Percentiles rank a stretch among this genome's conserved stretches.
These are phyloP conservation scores for Aethionema arabicum DNA, from an alignment of 345 rosid genomes.

Conservation along the genomic window DNA sequence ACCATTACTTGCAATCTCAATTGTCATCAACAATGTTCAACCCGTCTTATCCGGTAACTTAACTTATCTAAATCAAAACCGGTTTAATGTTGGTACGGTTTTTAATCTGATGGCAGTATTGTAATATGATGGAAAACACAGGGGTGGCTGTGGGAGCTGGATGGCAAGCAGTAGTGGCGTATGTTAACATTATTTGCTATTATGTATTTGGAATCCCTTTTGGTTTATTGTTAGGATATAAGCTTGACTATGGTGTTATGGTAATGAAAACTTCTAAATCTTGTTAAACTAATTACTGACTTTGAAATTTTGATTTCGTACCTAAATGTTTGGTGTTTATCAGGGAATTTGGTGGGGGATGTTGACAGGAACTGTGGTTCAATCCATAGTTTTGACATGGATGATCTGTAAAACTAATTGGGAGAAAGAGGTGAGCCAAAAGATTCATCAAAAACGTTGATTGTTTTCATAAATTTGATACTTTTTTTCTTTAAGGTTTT, in stretches of 20 bases:
- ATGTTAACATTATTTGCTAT: constrained; percentile 73
- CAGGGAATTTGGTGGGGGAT: constrained; percentile 86
- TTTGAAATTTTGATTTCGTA: background rate
- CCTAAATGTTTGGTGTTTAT: background rate
- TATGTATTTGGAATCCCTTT: constrained; percentile 68
- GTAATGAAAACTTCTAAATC: constrained; percentile 32
- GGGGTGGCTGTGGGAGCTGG: constrained; percentile 78
- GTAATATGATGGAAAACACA: constrained; percentile 15
- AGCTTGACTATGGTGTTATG: constrained; percentile 49
- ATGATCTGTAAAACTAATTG: constrained; percentile 72
- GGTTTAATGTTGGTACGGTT: background rate
- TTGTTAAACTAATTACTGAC: background rate
- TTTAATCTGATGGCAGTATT: background rate
- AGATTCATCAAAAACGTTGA: background rate
- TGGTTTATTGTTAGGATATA: constrained; percentile 63
- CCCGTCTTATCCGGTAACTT: constrained; percentile 87
- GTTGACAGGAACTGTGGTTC: constrained; percentile 62
- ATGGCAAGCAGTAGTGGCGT: constrained; percentile 78
- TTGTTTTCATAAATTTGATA: background rate
- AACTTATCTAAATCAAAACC: background rate
- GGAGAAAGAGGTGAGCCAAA: constrained; percentile 54
- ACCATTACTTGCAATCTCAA: constrained; percentile 64
- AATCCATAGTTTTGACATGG: constrained; percentile 49
- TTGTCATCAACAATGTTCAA: constrained; percentile 66
- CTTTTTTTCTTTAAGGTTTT: background rate